Base-by-base conservation (phyloP, 1,139 yeast species). In the Diutina pseudorugosa region DNA sequence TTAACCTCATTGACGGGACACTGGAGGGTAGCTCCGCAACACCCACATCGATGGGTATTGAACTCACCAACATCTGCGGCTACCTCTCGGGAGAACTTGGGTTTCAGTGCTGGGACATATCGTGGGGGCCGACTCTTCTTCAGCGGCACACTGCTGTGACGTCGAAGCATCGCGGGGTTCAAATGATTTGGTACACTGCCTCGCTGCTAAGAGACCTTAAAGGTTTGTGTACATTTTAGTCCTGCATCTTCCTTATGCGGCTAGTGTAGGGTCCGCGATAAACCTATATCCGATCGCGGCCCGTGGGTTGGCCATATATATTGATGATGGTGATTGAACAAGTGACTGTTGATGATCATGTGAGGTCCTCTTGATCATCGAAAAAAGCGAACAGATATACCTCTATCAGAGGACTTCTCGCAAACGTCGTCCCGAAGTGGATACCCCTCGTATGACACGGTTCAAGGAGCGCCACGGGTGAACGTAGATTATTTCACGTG, bases 11-110 rank as follows among this genome's bases (percentile, higher is more conserved):
- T 82, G 1, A 75, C 66, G 0, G 79, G 70, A 59, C 94, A 85
- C 55, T 75, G 73, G 62, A 84, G 64, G 6, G 75, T 60, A 0
- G 82, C 76, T 1, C 85, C 86, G 66, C 95, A 85, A 61, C 94
- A 85, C 16, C 61, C 61, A 57, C 78, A 73, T 53, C 64, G 65
- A 49, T 30, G 36, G 36, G 36, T 30, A 30, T 14, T 30, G 36
- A 30, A 30, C 62, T 60, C 21, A 70, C 62, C 18, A 60, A 50
- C 19, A n/a, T 18, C 42, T n/a, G 42, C 25, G 11, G 27, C 27
- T 53, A 45, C 7, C 52, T 30, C 14, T 51, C 47, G 44, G 52
- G 52, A 6, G 55, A 54, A 11, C 47, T 49, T 18, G 56, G 54
- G 11, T 55, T 51, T 11, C 55, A 57, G 30, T 53, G 56, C 40